Evolutionary conservation across 805 yeast species (phyloP).

Genomic region (Ogataea parapolymorpha): DNA sequence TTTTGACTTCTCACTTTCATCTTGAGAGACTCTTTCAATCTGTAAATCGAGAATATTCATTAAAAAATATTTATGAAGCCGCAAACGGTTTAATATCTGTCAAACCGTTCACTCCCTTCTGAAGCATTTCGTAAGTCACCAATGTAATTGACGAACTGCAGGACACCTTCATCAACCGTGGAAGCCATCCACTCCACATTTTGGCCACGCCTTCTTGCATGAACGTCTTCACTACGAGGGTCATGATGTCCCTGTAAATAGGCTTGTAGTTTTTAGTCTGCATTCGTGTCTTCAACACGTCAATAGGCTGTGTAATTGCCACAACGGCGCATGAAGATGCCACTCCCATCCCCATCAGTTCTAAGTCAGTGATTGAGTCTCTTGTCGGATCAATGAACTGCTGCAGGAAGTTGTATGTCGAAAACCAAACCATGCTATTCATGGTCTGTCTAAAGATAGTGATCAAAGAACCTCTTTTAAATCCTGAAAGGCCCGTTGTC

Average conservation of each 20-base stretch:
- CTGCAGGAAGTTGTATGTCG: slow-evolving; percentile 73
- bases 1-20: background rate
- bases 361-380: slow-evolving; percentile 39
- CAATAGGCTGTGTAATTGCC: slow-evolving; percentile 81
- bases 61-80: slow-evolving; percentile 13
- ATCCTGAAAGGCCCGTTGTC: slow-evolving; percentile 72
- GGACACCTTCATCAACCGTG: slow-evolving; percentile 67
- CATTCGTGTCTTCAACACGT: slow-evolving; percentile 81
- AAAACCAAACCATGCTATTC: slow-evolving; percentile 78
- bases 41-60: slow-evolving; percentile 1
- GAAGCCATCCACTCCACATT: slow-evolving; percentile 59
- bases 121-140: slow-evolving; percentile 57
- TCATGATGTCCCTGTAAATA: slow-evolving; percentile 58
- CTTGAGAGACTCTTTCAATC: background rate
- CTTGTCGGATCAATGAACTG: slow-evolving; percentile 61
- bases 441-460: slow-evolving; percentile 77
- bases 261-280: slow-evolving; percentile 68
- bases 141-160: slow-evolving; percentile 69
- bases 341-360: slow-evolving; percentile 45
- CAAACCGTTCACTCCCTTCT: slow-evolving; percentile 37
- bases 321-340: slow-evolving; percentile 72
- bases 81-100: slow-evolving; percentile 30
- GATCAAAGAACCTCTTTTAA: slow-evolving; percentile 78
- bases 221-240: slow-evolving; percentile 48
- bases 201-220: slow-evolving; percentile 44